Percentiles rank a stretch among this genome's conserved stretches.
Conservation (phyloP, 257 asterid species). For the Scutellaria minor region DNA sequence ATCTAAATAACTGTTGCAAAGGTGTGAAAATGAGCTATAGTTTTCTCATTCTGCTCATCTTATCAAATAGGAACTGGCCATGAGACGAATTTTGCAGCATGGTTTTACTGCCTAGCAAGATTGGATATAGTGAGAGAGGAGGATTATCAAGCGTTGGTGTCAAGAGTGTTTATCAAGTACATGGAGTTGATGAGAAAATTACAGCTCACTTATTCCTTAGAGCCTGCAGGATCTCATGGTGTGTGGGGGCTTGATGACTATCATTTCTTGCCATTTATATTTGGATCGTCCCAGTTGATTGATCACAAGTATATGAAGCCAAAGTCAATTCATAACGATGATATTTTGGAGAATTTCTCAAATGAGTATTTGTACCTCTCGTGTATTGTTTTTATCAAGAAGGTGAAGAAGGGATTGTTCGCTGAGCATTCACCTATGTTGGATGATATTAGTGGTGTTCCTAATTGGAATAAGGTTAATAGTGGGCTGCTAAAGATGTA, state of each 20-base stretch:
- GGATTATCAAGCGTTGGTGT: slow-evolving; percentile 84
- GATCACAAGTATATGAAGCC: slow-evolving; percentile 98
- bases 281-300: slow-evolving; percentile 90
- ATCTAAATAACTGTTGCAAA: slow-evolving; percentile 20
- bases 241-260: slow-evolving; percentile 99
- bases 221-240: slow-evolving; percentile 98
- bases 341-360: slow-evolving; percentile 83
- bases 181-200: slow-evolving; percentile 91
- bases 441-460: slow-evolving; percentile 95
- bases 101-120: slow-evolving; percentile 89
- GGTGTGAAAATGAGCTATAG: not conserved
- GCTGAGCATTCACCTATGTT: slow-evolving; percentile 98
- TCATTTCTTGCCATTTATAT: slow-evolving; percentile 87
- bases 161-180: slow-evolving; percentile 71
- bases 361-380: slow-evolving; percentile 81
- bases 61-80: slow-evolving; percentile 78
- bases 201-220: slow-evolving; percentile 75
- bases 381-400: slow-evolving; percentile 73
- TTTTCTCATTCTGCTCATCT: slow-evolving; percentile 21
- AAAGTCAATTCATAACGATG: slow-evolving; percentile 87
- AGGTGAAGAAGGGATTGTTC: slow-evolving; percentile 90
- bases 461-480: slow-evolving; percentile 88
- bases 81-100: slow-evolving; percentile 90
- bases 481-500: slow-evolving; percentile 96
- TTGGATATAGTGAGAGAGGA: slow-evolving; percentile 73